A percentile compares a stretch with the other conserved stretches of the same genome.
These are phyloP conservation scores for Verticillium klebahnii DNA, from an alignment of 2,329 filamentous ascomycete genomes.

Conservation along the genomic window DNA sequence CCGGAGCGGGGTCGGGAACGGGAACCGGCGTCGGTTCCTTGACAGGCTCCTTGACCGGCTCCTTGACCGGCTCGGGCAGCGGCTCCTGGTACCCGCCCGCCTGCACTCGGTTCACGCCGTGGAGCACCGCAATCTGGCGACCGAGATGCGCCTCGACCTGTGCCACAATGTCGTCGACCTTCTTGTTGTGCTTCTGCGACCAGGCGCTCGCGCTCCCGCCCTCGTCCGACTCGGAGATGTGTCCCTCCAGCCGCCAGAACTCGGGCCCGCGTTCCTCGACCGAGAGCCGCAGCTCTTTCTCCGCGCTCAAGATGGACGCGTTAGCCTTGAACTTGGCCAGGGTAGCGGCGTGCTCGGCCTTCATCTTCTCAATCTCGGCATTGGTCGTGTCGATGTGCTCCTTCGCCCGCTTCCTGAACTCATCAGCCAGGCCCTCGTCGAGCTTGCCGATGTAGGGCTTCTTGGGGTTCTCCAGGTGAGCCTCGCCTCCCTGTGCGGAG, in stretches of 20 bases:
- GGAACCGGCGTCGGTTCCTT: conserved; percentile 14
- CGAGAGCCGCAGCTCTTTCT: conserved; percentile 68
- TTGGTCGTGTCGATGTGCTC: conserved; percentile 69
- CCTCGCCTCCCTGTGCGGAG: conserved; percentile 57
- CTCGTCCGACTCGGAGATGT: conserved; percentile 35
- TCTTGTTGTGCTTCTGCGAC: conserved; percentile 42
- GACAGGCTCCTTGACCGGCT: conserved; percentile 20
- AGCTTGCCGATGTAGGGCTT: conserved; percentile 63
- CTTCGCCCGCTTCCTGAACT: conserved; percentile 75
- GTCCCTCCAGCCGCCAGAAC: conserved; percentile 58
- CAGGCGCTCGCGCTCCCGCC: conserved; percentile 42
- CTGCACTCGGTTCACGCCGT: conserved; percentile 66
- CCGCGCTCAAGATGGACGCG: conserved; percentile 66
- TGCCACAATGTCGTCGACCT: conserved; percentile 67
- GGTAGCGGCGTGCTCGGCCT: conserved; percentile 69
- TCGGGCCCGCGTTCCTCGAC: conserved; percentile 57
- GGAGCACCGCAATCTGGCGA: conserved; percentile 59
- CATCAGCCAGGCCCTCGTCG: conserved; percentile 70
- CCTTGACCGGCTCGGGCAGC: conserved; percentile 36
- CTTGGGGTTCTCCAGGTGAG: conserved; percentile 39
- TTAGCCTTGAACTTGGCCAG: conserved; percentile 71
- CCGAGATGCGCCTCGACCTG: conserved; percentile 70
- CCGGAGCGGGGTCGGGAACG: conserved; percentile 7
- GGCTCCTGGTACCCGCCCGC: conserved; percentile 72
- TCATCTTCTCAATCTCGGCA: conserved; percentile 80